Base-by-base conservation (phyloP, 139 green algal species). In the Asterochloris sp. region DNA sequence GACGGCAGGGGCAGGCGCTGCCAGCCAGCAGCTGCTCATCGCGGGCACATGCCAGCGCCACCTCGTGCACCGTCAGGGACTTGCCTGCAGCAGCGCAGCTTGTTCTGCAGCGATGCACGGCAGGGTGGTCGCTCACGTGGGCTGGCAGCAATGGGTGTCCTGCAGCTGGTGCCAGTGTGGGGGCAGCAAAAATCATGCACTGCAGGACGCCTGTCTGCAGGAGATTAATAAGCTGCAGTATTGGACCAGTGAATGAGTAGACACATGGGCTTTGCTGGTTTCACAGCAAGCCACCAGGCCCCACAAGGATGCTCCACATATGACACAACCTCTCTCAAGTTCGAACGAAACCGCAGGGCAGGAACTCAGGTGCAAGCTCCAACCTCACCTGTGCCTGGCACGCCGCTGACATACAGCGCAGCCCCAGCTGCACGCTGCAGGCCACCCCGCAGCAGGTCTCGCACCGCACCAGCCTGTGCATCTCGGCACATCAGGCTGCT, bases 301-400 rank as follows among this genome's bases (percentile, higher is more conserved):
- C 66, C 17, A 26, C 8, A 2, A 71, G 8, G 4, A 26, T 24
- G 17, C 4, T 26, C 17, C 17, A 71, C 66, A 4, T 71, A 24
- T 71, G 66, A 1, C 17, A 71, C 21, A 24, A 71, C 15, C 23
- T 11, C 23, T 60, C 19, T 60, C 69, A 38, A 67, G 26, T 67
- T 21, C n/a, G 15, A 26, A 15, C 62, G n/a, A n/a, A n/a, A n/a
- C n/a, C n/a, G n/a, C n/a, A n/a, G n/a, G n/a, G n/a, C n/a, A n/a
- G n/a, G n/a, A n/a, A n/a, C 67, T 13, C 13, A 21, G 23, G 0
- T 73, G 12, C 67, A 23, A 27, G 23, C 67, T 27, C 29, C 29
- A 12, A 54, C 0, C 14, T 38, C 38, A 88, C 88, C 89, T 80
- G 89, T 90, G 81, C 89, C 89, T 11, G 88, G 88, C 24, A 90